Base-by-base conservation (phyloP, 306 rosid species). In the Ormosia emarginata region DNA sequence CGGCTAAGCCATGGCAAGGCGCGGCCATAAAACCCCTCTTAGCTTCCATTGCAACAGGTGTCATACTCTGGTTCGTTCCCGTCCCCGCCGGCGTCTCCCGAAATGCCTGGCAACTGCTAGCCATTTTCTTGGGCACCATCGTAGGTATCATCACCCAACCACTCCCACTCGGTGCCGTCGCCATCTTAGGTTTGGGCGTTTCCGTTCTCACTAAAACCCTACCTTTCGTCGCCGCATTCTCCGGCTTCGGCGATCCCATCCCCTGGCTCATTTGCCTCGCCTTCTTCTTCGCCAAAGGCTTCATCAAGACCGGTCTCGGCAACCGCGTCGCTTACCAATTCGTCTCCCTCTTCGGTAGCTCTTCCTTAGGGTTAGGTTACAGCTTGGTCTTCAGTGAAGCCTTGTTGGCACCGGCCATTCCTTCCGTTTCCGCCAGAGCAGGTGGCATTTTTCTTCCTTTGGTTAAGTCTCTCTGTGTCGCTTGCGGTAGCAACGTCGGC, bases 381-480 rank as follows among this genome's bases (percentile, higher is more conserved):
- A 96, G 99, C 50, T 78, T 96, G 81, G 99, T 96, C 39, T 93
- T 96, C 79, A 93, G 99, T 36, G 99, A 96, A 84, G 99, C 99
- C 0, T 43, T 96, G 18, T 79, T 95, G 61, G 99, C 99, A 0
- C 99, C 99, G 58, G 99, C 99, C 0, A 95, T 95, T 46, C 98
- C 99, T 0, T 95, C 99, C 0, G 99, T 95, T 61, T 95, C 99
- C 0, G 99, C 99, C 2, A 82, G 99, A 41, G 94, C 99, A 0
- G 99, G 99, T 2, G 99, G 98, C 9, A 95, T 93, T n/a, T 95
- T 95, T 80, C 85, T 95, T 17, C 99, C 99, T 0, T 37, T 95
- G 82, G 98, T 95, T 53, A 93, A 95, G 84, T 85, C 99, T 1
- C 87, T 95, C 1, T 95, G 99, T 65, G 96, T 90, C 4, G 98